Percentiles rank a stretch among this genome's conserved stretches.
Evolutionary conservation across 2,329 filamentous ascomycete species (phyloP).

Genomic region (Fusarium newnesense): DNA sequence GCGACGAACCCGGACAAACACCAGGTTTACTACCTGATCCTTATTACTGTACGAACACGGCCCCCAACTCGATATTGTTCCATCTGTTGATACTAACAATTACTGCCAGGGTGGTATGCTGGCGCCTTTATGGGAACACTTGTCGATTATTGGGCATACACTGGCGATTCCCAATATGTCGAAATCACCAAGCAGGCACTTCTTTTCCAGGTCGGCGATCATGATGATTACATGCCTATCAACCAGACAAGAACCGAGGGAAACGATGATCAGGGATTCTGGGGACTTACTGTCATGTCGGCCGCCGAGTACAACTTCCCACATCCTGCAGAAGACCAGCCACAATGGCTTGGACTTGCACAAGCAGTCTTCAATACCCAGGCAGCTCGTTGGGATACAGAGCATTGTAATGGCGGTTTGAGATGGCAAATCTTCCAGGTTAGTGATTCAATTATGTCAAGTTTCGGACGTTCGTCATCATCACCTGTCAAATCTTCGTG

Average conservation of each 20-base stretch:
- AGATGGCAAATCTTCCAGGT: conserved; percentile 83
- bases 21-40: conserved; percentile 64
- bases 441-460: neutral
- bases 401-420: conserved; percentile 77
- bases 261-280: conserved; percentile 82
- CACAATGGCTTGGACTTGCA: conserved; percentile 76
- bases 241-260: conserved; percentile 76
- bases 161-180: conserved; percentile 78
- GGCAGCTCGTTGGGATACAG: conserved; percentile 75
- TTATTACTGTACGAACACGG: conserved; percentile 62
- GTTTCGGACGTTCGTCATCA: neutral
- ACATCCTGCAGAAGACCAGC: conserved; percentile 64
- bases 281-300: conserved; percentile 76
- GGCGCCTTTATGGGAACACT: conserved; percentile 78
- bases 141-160: conserved; percentile 88
- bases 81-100: conserved; percentile 5
- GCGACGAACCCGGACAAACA: conserved; percentile 60
- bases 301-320: conserved; percentile 77
- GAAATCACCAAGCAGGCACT: conserved; percentile 73
- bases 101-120: conserved; percentile 71
- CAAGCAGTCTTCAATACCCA: conserved; percentile 87
- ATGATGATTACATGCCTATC: conserved; percentile 80
- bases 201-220: conserved; percentile 77
- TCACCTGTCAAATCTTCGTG: neutral
- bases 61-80: neutral